Evolutionary conservation across 23 red algal genomes (phyloP), one percentile per base, ranked within the genome.

Genomic region (Gracilaria caudata): DNA sequence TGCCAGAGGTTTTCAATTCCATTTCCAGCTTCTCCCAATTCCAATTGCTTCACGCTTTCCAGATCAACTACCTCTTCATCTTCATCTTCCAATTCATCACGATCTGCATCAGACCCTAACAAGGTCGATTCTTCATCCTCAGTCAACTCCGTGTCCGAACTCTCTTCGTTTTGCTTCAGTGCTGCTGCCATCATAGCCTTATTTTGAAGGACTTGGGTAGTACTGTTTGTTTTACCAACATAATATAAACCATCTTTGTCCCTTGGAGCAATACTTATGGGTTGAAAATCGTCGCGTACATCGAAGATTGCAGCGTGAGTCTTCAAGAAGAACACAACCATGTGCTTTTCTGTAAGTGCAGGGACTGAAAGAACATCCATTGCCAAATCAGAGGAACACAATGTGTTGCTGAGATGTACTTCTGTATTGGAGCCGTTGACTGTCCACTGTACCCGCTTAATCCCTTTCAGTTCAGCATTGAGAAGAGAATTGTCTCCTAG

Each of bases 341-440:
- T 10, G 24, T 49, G 51, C 53, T 82, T 82, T 5, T 82, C 38
- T 7, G 58, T 44, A 2, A 82, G 26, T 7, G 78, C 78, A 2
- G 78, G 78, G 2, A 82, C 78, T 2, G 78, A 82, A 32, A 82
- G 78, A 4, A 82, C 3, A 55, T 60, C 25, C 51, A 82, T 82
- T 6, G 78, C 49, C 56, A 82, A 30, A 23, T 82, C 33, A 2
- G n/a, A 21, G 7, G 53, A 45, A 44, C 35, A 45, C 26, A 64
- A 40, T 12, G 78, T 82, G 53, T 64, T 55, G 8, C 19, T 63
- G 9, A 82, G 53, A 61, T 63, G 51, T 2, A 82, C 78, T 39
- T 82, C 58, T 8, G 72, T 82, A 3, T 33, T 29, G 14, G 11
- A 19, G 6, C 33, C 53, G 19, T 63, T 19, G 2, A 49, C 21